Percentiles rank a stretch among this genome's conserved stretches.
Conservation (phyloP, 1,284 basidiomycete genomes). For the Malassezia vespertilionis region DNA sequence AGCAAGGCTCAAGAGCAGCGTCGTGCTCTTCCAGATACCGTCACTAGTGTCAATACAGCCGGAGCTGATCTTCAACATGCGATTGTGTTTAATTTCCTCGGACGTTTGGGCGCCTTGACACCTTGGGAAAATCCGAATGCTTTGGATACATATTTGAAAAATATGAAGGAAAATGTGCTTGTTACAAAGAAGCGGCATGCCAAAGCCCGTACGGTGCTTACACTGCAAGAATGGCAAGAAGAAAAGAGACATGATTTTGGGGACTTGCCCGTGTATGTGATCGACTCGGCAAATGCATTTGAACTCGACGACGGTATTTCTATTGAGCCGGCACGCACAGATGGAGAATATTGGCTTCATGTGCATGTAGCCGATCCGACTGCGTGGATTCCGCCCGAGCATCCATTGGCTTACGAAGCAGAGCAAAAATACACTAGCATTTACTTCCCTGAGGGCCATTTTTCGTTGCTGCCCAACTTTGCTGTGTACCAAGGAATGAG, state of each 20-base stretch:
- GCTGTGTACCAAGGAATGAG: constrained; percentile 25
- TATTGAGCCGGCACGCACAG: constrained; percentile 51
- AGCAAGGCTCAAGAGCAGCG: neutral
- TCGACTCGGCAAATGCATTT: constrained; percentile 69
- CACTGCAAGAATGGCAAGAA: neutral
- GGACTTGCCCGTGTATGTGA: constrained; percentile 66
- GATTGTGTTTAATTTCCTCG: constrained; percentile 24
- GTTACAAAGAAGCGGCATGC: neutral
- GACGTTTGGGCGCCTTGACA: constrained; percentile 22
- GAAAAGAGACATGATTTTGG: constrained; percentile 53
- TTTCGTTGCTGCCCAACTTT: constrained; percentile 53
- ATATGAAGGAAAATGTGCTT: constrained; percentile 1
- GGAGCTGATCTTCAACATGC: constrained; percentile 26
- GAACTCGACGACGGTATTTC: constrained; percentile 94
- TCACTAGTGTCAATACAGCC: constrained; percentile 12
- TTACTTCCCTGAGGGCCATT: constrained; percentile 32
- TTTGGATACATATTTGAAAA: constrained; percentile 22
- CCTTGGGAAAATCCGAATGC: constrained; percentile 30
- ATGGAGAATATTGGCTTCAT: constrained; percentile 62
- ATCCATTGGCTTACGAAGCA: constrained; percentile 51
- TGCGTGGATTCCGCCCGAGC: constrained; percentile 60
- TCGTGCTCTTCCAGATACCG: constrained; percentile 1
- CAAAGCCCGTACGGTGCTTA: neutral
- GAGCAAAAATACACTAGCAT: constrained; percentile 23
- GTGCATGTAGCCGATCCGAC: constrained; percentile 90